phyloP scores from a whole-genome alignment of 768 basidiomycete genomes.

The Mycena latifolia region DNA sequence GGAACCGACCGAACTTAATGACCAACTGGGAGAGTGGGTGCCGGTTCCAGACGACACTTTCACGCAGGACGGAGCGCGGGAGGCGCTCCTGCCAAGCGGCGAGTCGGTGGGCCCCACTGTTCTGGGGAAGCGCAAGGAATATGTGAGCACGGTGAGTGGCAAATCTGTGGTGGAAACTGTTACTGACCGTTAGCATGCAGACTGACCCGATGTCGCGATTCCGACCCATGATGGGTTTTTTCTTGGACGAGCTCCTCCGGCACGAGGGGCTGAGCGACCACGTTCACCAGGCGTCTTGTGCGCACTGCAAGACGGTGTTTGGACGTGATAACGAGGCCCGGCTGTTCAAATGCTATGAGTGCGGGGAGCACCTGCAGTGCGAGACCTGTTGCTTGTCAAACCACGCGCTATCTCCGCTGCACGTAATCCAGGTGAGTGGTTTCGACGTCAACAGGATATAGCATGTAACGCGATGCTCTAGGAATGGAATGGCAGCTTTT shows the following conservation, averaged over 20 bases:
- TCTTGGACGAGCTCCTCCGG: slow-evolving; percentile 13
- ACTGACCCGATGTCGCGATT: slow-evolving; percentile 6
- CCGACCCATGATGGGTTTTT: not conserved
- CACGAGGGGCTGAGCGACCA: slow-evolving; percentile 18
- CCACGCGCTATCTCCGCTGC: slow-evolving; percentile 9
- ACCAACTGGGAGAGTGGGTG: not conserved
- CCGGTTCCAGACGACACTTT: not conserved
- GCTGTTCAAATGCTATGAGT: slow-evolving; percentile 18
- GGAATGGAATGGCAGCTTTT: slow-evolving; percentile 32
- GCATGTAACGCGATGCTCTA: not conserved
- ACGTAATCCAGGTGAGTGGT: slow-evolving; percentile 4
- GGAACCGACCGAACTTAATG: not conserved
- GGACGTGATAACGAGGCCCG: not conserved
- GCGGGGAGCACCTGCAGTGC: slow-evolving; percentile 22
- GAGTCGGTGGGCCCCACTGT: not conserved
- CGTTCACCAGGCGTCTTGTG: not conserved
- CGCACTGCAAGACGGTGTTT: not conserved
- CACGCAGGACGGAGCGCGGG: not conserved
- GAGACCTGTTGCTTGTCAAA: not conserved
- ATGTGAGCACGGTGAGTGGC: not conserved
- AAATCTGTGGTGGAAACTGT: not conserved
- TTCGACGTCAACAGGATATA: no score
- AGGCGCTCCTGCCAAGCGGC: not conserved
- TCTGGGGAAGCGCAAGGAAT: slow-evolving; percentile 3
- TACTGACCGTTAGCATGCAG: not conserved